A percentile compares a stretch with the other conserved stretches of the same genome.
phyloP scores from a whole-genome alignment of 495 filamentous ascomycete species.

The Ramalina peruviana region DNA sequence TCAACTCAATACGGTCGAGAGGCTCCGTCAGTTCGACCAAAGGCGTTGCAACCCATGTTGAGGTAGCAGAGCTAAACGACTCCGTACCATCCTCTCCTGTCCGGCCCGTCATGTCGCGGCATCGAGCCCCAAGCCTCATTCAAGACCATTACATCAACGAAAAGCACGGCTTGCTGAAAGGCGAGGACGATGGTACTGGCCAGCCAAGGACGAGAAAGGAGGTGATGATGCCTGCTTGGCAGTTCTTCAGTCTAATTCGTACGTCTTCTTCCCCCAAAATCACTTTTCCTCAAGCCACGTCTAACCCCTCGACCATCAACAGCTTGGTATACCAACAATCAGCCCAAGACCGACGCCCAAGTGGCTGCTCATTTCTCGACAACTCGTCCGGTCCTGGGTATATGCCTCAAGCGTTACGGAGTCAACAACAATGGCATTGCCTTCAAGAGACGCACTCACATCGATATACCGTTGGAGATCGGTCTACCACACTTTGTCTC shows the following conservation, averaged over 20 bases:
- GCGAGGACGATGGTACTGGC: constrained; percentile 23
- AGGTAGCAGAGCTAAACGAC: constrained; percentile 40
- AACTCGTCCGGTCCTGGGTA: constrained; percentile 70
- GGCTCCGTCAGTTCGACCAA: constrained; percentile 41
- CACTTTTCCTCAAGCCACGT: background rate
- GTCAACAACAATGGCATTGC: constrained; percentile 55
- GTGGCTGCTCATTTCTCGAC: constrained; percentile 59
- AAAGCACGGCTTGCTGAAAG: constrained; percentile 15
- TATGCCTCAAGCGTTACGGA: constrained; percentile 84
- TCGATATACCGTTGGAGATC: constrained; percentile 88
- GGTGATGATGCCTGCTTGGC: constrained; percentile 93
- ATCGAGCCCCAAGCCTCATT: constrained; percentile 48
- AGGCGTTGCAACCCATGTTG: constrained; percentile 37
- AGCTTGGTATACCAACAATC: constrained; percentile 58
- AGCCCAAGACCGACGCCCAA: constrained; percentile 52
- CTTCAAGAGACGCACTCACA: constrained; percentile 56
- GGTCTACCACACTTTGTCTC: constrained; percentile 80
- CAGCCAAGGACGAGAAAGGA: constrained; percentile 36
- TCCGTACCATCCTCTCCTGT: constrained; percentile 25
- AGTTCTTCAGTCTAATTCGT: constrained; percentile 88
- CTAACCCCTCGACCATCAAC: constrained; percentile 18
- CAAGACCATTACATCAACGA: constrained; percentile 42
- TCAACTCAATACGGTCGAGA: constrained; percentile 28
- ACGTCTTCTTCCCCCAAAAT: constrained; percentile 18
- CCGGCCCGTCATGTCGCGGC: constrained; percentile 17